phyloP scores from a whole-genome alignment of 345 rosid genomes.

The Rhizophora mangle region DNA sequence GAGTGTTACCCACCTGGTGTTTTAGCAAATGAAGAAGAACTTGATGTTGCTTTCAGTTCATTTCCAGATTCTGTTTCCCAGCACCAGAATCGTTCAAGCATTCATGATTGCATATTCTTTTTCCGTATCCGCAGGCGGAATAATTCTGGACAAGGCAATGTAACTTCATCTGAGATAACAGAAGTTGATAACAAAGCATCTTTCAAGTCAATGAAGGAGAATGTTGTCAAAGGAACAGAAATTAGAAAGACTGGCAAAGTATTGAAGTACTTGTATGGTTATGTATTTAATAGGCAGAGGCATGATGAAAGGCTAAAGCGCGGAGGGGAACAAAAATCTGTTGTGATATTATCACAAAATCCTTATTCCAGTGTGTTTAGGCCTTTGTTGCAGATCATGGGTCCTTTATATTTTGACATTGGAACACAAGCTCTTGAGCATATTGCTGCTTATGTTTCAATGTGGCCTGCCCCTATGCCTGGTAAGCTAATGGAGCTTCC shows the following conservation, averaged over 20 bases:
- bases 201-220: slow-evolving; percentile 23
- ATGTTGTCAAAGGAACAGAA: slow-evolving; percentile 14
- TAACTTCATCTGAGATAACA: slow-evolving; percentile 26
- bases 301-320: slow-evolving; percentile 93
- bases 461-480: slow-evolving; percentile 84
- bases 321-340: slow-evolving; percentile 96
- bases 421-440: slow-evolving; percentile 86
- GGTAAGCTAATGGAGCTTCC: slow-evolving; percentile 94
- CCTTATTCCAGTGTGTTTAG: slow-evolving; percentile 86
- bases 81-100: slow-evolving; percentile 81
- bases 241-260: slow-evolving; percentile 12
- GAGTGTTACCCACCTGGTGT: slow-evolving; percentile 74
- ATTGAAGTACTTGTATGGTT: slow-evolving; percentile 68
- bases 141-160: slow-evolving; percentile 30
- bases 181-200: slow-evolving; percentile 29
- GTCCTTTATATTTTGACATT: slow-evolving; percentile 82
- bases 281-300: slow-evolving; percentile 89
- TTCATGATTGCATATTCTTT: slow-evolving; percentile 96
- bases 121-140: slow-evolving; percentile 71
- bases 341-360: slow-evolving; percentile 74
- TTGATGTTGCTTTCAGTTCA: slow-evolving; percentile 84
- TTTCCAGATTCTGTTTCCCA: slow-evolving; percentile 97
- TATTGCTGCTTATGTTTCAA: slow-evolving; percentile 79
- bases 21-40: slow-evolving; percentile 77
- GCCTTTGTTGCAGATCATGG: slow-evolving; percentile 92